These are phyloP conservation scores for Colletotrichum gigasporum DNA, from an alignment of 2,329 filamentous ascomycete genomes.

Conservation along the genomic window DNA sequence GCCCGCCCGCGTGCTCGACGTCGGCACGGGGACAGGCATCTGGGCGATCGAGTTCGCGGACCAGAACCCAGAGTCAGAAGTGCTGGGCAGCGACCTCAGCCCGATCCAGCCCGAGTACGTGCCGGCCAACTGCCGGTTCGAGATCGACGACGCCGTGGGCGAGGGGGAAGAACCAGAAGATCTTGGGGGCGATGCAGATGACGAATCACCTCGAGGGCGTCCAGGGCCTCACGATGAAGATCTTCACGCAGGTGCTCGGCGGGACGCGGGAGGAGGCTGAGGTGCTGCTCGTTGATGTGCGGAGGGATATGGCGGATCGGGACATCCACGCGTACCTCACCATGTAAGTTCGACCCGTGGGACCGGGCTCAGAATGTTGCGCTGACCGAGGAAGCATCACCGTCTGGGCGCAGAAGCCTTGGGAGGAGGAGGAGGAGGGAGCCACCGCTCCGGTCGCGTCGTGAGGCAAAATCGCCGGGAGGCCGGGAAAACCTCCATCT, in stretches of 20 bases:
- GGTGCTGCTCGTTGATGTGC: constrained; percentile 41
- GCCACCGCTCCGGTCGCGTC: neutral
- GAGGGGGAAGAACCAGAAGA: constrained; percentile 45
- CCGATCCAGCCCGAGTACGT: constrained; percentile 51
- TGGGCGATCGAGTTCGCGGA: constrained; percentile 53
- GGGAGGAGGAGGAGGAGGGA: neutral
- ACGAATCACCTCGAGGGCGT: constrained; percentile 43
- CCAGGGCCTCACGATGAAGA: constrained; percentile 41
- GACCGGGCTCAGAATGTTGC: neutral
- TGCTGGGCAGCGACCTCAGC: constrained; percentile 50
- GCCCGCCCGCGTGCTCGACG: constrained; percentile 34
- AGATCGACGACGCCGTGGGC: constrained; percentile 52
- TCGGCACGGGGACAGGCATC: constrained; percentile 40
- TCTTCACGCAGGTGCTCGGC: constrained; percentile 42
- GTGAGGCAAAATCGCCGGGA: neutral
- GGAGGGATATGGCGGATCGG: constrained; percentile 40
- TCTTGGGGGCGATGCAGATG: constrained; percentile 46
- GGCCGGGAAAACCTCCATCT: neutral
- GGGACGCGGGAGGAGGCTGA: constrained; percentile 43
- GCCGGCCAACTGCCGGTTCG: constrained; percentile 48
- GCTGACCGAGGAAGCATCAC: constrained; percentile 4
- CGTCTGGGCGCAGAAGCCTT: constrained; percentile 18
- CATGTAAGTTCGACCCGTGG: constrained; percentile 34
- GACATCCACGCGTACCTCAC: constrained; percentile 44
- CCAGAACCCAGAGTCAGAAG: constrained; percentile 40